phyloP scores from a whole-genome alignment of 148 eudicot genomes.

The Camellia japonica region DNA sequence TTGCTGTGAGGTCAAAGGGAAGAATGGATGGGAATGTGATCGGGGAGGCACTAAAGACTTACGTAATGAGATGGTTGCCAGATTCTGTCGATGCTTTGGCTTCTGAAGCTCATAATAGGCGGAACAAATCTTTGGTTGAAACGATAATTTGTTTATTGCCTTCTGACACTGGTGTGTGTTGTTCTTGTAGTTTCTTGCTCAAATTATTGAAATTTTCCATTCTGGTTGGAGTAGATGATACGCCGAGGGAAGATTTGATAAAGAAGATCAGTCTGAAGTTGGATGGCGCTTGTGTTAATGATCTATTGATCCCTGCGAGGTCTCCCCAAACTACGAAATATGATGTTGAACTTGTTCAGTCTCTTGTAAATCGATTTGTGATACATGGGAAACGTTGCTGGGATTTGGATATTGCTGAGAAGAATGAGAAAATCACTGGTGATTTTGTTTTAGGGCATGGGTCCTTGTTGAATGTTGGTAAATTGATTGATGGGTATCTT shows the following conservation, averaged over 20 bases:
- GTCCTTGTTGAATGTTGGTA: constrained; percentile 58
- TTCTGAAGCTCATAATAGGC: constrained; percentile 50
- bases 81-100: constrained; percentile 62
- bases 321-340: constrained; percentile 54
- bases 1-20: constrained; percentile 64
- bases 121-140: constrained; percentile 66
- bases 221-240: constrained; percentile 60
- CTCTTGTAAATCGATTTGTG: constrained; percentile 55
- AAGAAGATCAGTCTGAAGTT: constrained; percentile 51
- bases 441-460: constrained; percentile 35
- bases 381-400: constrained; percentile 34
- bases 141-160: constrained; percentile 69
- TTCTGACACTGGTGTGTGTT: constrained; percentile 47
- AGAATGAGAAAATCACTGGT: constrained; percentile 23
- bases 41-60: constrained; percentile 72
- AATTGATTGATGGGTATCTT: constrained; percentile 68
- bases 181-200: constrained; percentile 89
- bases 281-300: constrained; percentile 70
- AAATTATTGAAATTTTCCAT: constrained; percentile 69
- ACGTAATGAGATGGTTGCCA: constrained; percentile 77
- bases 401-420: constrained; percentile 31
- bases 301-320: constrained; percentile 62
- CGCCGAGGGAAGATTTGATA: constrained; percentile 55
- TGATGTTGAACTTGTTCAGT: constrained; percentile 65
- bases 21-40: constrained; percentile 66